Evolutionary conservation across 2,329 filamentous ascomycete genomes (phyloP).

Genomic region (Aspergillus thermomutatus): DNA sequence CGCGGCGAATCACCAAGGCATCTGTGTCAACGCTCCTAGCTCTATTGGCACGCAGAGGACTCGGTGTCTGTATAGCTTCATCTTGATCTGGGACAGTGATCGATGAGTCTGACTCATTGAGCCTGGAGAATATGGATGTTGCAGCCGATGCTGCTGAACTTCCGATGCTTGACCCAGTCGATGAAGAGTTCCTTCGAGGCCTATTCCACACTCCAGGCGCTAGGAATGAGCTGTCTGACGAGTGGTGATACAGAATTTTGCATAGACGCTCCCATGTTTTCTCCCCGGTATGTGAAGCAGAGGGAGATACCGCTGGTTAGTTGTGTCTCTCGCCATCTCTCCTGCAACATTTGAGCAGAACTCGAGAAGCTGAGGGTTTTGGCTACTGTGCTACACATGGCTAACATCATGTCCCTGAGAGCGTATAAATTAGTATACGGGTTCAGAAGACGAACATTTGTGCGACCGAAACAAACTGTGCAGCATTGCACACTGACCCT

Average conservation of each 20-base stretch:
- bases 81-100: not conserved
- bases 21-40: not conserved
- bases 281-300: not conserved
- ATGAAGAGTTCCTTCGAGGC: not conserved
- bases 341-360: not conserved
- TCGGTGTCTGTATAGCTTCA: not conserved
- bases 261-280: not conserved
- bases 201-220: not conserved
- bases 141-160: not conserved
- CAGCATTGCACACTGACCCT: not conserved
- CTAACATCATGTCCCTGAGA: not conserved
- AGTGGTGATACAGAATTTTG: not conserved
- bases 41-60: not conserved
- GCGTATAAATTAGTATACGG: not conserved
- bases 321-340: not conserved
- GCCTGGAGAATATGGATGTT: not conserved
- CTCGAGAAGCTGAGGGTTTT: not conserved
- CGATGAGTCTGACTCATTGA: not conserved
- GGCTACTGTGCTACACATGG: not conserved
- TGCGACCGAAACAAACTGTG: not conserved
- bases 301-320: not conserved
- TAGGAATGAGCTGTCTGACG: not conserved
- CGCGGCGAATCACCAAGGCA: not conserved
- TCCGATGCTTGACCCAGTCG: not conserved
- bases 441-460: not conserved